Evolutionary conservation across 768 basidiomycete species (phyloP), one percentile per base, ranked within the genome.

Genomic region (Butyriboletus loyo): DNA sequence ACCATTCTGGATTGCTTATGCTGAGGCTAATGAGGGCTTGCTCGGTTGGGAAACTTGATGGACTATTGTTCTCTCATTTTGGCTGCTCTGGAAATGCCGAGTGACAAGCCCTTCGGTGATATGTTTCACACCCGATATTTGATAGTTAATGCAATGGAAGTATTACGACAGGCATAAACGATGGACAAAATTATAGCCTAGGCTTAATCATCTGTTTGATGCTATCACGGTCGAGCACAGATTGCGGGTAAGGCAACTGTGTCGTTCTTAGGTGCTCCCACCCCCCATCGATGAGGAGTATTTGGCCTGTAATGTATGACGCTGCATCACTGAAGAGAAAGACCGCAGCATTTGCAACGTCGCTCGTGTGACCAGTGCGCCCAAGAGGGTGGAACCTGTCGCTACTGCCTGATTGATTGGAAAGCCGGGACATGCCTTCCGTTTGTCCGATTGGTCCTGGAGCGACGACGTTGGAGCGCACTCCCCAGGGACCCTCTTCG

Each of bases 401-500:
- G 10, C 3, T 19, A 14, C 17, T 39, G 5, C 5, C 27, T 10
- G 38, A 53, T 25, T 60, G 52, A 7, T 46, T 60, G 13, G 69
- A 61, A 30, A 90, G 77, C n/a, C 86, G 83, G 55, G 79, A 74
- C 69, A 79, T 73, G 49, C 87, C 87, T 67, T 89, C 92, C 1
- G 96, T 97, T 10, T 77, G 83, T 64, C 61, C 79, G 52, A 96
- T 95, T 7, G 89, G 85, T 4, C 94, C 89, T 5, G 92, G 91
- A 4, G 90, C 79, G 59, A 93, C 84, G 42, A 89, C 83, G 61
- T 92, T 97, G 17, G 91, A 90, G 41, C 95, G 85, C 19, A 98
- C 84, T n/a, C 96, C 96, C 60, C 84, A 80, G 5, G 95, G 96
- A 1, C 95, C 96, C 72, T 96, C 94, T 72, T 98, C 95, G 13